Evolutionary conservation across 208 protist genomes (phyloP).

Genomic region (Trypanosoma cruzi): DNA sequence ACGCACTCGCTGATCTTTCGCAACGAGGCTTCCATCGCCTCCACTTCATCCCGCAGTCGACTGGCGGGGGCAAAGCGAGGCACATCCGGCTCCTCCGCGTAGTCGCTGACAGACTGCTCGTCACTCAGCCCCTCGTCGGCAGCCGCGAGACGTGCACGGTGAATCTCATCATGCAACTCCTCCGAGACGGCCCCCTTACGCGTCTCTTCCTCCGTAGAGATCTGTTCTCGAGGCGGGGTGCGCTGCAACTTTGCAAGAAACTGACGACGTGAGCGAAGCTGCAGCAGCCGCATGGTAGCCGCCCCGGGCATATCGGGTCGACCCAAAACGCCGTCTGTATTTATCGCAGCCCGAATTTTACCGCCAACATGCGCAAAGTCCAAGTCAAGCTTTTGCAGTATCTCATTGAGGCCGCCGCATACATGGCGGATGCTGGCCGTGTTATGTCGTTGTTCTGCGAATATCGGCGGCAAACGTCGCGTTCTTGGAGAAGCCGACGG

Average conservation of each 20-base stretch:
- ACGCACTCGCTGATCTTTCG: conserved; percentile 32
- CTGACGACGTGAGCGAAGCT: background rate
- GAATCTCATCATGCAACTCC: conserved; percentile 31
- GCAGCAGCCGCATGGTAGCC: conserved; percentile 1
- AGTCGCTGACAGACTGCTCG: conserved; percentile 74
- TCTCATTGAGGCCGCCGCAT: conserved; percentile 30
- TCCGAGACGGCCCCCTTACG: background rate
- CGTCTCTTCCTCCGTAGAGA: background rate
- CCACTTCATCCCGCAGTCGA: conserved; percentile 29
- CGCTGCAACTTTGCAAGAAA: background rate
- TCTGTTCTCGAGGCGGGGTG: background rate
- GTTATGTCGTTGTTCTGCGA: conserved; percentile 46
- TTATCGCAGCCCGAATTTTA: background rate
- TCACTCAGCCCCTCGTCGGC: conserved; percentile 69
- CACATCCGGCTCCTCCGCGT: conserved; percentile 52
- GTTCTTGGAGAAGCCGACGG: conserved; percentile 34
- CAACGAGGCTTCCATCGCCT: conserved; percentile 39
- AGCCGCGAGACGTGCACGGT: conserved; percentile 54
- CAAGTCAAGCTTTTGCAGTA: conserved; percentile 34
- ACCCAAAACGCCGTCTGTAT: no score
- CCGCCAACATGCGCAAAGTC: conserved; percentile 24
- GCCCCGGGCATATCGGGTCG: background rate
- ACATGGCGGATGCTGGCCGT: conserved; percentile 29
- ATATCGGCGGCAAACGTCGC: conserved; percentile 48
- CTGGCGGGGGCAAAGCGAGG: conserved; percentile 30